Conservation (phyloP, 169 alveolate species). For the Eimeria necatrix region DNA sequence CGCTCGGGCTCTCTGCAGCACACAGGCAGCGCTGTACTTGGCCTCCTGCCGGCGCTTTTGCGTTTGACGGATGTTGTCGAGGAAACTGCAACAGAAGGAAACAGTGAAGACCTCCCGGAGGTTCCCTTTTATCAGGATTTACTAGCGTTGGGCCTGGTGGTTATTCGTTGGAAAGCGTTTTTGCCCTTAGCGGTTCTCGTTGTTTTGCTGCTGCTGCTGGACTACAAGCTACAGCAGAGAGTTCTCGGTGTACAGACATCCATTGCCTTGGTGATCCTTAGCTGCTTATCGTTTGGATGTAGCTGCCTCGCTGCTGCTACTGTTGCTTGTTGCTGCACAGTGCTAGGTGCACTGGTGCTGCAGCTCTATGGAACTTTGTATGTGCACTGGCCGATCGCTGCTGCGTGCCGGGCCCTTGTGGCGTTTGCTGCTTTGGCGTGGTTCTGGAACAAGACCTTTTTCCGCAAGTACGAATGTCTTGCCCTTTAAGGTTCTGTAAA, state of each 20-base stretch:
- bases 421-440: conserved; percentile 39
- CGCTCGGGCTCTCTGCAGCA: conserved; percentile 46
- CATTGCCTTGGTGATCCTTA: background rate
- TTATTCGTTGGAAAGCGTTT: conserved; percentile 21
- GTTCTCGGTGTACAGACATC: conserved; percentile 54
- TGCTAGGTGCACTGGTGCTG: conserved; percentile 32
- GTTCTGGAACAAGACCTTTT: conserved; percentile 30
- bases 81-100: background rate
- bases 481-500: no score
- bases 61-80: background rate
- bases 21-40: background rate
- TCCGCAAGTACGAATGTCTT: conserved; percentile 16
- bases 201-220: background rate
- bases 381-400: conserved; percentile 55
- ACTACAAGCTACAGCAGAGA: background rate
- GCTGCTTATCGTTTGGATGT: conserved; percentile 32
- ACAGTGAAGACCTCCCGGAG: background rate
- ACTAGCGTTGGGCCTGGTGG: background rate
- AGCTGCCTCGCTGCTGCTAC: conserved; percentile 57
- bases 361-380: conserved; percentile 38
- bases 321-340: conserved; percentile 36
- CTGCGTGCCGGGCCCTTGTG: background rate
- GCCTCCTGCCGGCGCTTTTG: conserved; percentile 15
- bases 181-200: background rate
- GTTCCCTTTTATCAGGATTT: conserved; percentile 48